Evolutionary conservation across 2,329 filamentous ascomycete species (phyloP), one percentile per base, ranked within the genome.

Genomic region (Colletotrichum tofieldiae): DNA sequence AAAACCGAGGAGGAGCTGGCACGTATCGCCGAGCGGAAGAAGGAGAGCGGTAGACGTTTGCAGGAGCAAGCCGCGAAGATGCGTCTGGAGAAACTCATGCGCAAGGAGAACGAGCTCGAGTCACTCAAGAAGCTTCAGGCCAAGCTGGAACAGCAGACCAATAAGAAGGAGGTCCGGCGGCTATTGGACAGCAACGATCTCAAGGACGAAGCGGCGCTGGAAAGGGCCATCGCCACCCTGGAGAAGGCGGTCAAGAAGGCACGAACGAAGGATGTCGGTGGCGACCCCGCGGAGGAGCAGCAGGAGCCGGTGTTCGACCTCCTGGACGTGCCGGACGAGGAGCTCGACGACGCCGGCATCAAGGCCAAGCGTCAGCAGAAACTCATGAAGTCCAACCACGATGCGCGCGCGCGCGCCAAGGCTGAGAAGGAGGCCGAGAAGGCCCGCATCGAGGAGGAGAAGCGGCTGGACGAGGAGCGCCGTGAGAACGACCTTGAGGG

Each of bases 1-100:
- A 99, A 99, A 85, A 96, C 93, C 1, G 94, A 97, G 79, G 96
- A 98, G 80, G 96, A 99, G 81, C 88, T 99, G 20, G 94, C 94
- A 2, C 89, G 91, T 51, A 94, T 97, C 75, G 95, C 96, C 14
- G 96, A 99, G 85, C 93, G 96, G 80, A 94, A 97, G 79, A 97
- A 97, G 81, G 96, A 99, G 82, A 96, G 94, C 76, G 96, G 96
- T 0, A 89, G 96, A 75, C 89, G 97, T 56, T 81, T 99, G 35
- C 96, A 99, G 81, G 95, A 98, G 78, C 96, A 99, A 82, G 96
- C 96, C 0, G 96, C 96, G 12, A 98, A 98, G 82, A 98, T 98
- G 94, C 92, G 96, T 9, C 85, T 99, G 0, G 96, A 99, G 75
- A 97, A 97, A 78, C 86, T 99, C 58, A 94, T 98, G 80, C 93